Evolutionary conservation across 2,329 filamentous ascomycete species (phyloP).

Genomic region (Ceratocystiopsis brevicomis): DNA sequence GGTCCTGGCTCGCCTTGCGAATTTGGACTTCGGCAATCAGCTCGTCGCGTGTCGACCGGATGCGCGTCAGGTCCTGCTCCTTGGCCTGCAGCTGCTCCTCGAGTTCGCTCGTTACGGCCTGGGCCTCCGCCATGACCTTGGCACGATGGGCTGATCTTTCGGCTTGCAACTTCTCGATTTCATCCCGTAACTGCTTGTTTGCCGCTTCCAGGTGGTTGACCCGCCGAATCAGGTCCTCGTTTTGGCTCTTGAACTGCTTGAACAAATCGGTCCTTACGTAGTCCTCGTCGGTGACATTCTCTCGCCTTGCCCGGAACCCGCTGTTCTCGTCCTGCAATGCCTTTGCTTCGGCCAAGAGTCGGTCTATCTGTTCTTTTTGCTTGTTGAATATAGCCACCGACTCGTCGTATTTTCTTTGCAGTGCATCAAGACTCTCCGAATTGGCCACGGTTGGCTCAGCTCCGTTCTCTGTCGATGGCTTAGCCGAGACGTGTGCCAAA

Average conservation of each 20-base stretch:
- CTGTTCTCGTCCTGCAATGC: slow-evolving; percentile 61
- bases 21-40: slow-evolving; percentile 63
- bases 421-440: slow-evolving; percentile 36
- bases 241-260: slow-evolving; percentile 74
- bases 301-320: slow-evolving; percentile 45
- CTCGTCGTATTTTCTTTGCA: slow-evolving; percentile 61
- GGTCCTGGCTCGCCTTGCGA: slow-evolving; percentile 60
- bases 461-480: slow-evolving; percentile 31
- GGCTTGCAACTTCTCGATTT: slow-evolving; percentile 66
- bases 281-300: slow-evolving; percentile 73
- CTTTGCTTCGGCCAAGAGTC: slow-evolving; percentile 59
- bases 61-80: slow-evolving; percentile 70
- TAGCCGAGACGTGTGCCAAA: slow-evolving; percentile 42
- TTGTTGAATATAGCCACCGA: slow-evolving; percentile 57
- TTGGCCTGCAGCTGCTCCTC: slow-evolving; percentile 65
- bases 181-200: slow-evolving; percentile 68
- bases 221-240: slow-evolving; percentile 81
- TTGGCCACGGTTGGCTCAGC: slow-evolving; percentile 29
- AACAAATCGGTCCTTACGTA: slow-evolving; percentile 85
- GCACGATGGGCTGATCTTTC: slow-evolving; percentile 69
- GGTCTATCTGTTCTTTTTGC: slow-evolving; percentile 74
- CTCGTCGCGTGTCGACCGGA: slow-evolving; percentile 72
- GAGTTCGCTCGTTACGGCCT: slow-evolving; percentile 52
- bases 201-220: slow-evolving; percentile 82
- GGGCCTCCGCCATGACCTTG: slow-evolving; percentile 65